Evolutionary conservation across 2,329 filamentous ascomycete species (phyloP).

Genomic region (Cladosporium sp.): DNA sequence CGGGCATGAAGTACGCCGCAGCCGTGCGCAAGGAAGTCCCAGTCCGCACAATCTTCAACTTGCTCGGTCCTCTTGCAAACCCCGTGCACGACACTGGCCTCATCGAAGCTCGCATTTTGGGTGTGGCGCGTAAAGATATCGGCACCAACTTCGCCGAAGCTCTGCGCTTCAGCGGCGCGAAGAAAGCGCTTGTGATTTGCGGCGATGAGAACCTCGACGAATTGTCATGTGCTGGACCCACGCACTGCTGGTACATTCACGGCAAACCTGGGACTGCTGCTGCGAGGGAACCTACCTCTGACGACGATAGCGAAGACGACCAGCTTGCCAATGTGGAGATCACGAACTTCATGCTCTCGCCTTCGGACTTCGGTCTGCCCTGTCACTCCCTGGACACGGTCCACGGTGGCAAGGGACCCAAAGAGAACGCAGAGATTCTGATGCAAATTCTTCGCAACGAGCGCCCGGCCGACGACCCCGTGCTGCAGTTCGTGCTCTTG

Average conservation of each 20-base stretch:
- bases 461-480: constrained; percentile 73
- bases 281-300: neutral
- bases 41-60: constrained; percentile 96
- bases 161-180: constrained; percentile 71
- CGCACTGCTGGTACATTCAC: constrained; percentile 75
- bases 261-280: constrained; percentile 40
- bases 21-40: constrained; percentile 84
- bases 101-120: constrained; percentile 89
- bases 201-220: constrained; percentile 95
- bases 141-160: constrained; percentile 89
- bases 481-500: constrained; percentile 90
- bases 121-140: constrained; percentile 83
- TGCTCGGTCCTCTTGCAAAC: constrained; percentile 89
- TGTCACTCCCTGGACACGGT: constrained; percentile 75
- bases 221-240: constrained; percentile 85
- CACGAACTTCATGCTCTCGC: constrained; percentile 75
- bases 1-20: constrained; percentile 87
- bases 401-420: constrained; percentile 79
- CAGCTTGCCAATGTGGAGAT: constrained; percentile 53
- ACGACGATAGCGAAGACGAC: constrained; percentile 42
- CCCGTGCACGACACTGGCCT: constrained; percentile 71
- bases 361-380: constrained; percentile 83
- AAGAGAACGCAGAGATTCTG: constrained; percentile 84
- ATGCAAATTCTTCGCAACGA: constrained; percentile 74
- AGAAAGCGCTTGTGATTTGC: constrained; percentile 87